Conservation (phyloP, 2,329 filamentous ascomycete genomes). For the Clarireedia hainanense region DNA sequence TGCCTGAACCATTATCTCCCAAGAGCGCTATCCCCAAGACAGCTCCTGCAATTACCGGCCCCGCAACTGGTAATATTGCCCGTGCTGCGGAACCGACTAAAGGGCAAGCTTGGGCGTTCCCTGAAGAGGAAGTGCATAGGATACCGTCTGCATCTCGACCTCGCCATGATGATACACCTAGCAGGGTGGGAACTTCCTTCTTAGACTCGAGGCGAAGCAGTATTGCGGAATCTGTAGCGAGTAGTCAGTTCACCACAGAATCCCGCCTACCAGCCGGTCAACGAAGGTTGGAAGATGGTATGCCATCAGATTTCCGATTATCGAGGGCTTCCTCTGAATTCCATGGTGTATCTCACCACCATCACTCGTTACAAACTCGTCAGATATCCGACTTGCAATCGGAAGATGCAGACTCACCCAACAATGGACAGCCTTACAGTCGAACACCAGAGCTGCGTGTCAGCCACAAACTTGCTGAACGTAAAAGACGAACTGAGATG, state of each 20-base stretch:
- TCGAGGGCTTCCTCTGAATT: slow-evolving; percentile 47
- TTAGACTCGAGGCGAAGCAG: slow-evolving; percentile 64
- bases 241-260: slow-evolving; percentile 70
- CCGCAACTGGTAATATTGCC: slow-evolving; percentile 55
- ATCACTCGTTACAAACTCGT: slow-evolving; percentile 70
- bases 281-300: slow-evolving; percentile 60
- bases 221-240: slow-evolving; percentile 68
- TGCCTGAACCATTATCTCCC: slow-evolving; percentile 30
- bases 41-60: slow-evolving; percentile 70
- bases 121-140: slow-evolving; percentile 58
- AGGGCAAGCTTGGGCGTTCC: slow-evolving; percentile 78
- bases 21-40: slow-evolving; percentile 43
- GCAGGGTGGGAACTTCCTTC: slow-evolving; percentile 30
- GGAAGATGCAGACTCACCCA: slow-evolving; percentile 45
- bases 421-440: slow-evolving; percentile 67
- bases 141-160: slow-evolving; percentile 38
- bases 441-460: slow-evolving; percentile 74
- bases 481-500: slow-evolving; percentile 81
- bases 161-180: slow-evolving; percentile 37
- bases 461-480: slow-evolving; percentile 78
- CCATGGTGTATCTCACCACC: slow-evolving; percentile 42
- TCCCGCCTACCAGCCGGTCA: slow-evolving; percentile 66
- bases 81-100: slow-evolving; percentile 72
- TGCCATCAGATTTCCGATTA: slow-evolving; percentile 35
- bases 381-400: slow-evolving; percentile 59